Evolutionary conservation across 805 yeast genomes (phyloP).

Genomic region (Cyberlindnera petersonii): DNA sequence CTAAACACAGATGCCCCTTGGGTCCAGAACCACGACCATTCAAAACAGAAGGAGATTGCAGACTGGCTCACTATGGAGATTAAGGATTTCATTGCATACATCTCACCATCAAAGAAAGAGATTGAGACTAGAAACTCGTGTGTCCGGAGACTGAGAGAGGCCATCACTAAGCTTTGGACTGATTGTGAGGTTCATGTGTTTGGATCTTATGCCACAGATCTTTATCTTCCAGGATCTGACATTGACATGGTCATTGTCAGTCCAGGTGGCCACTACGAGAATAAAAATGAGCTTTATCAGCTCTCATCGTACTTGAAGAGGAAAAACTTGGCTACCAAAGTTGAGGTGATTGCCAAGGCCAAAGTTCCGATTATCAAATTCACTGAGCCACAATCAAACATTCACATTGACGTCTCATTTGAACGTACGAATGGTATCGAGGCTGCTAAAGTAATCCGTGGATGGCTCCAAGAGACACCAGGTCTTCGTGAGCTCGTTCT

Average conservation of each 20-base stretch:
- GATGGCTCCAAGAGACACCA: slow-evolving; percentile 70
- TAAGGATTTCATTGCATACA: slow-evolving; percentile 75
- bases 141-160: slow-evolving; percentile 53
- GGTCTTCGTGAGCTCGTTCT: slow-evolving; percentile 80
- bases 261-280: slow-evolving; percentile 50
- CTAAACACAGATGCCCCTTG: slow-evolving; percentile 51
- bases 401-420: slow-evolving; percentile 86
- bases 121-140: slow-evolving; percentile 62
- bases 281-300: slow-evolving; percentile 63
- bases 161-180: slow-evolving; percentile 62
- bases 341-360: slow-evolving; percentile 85
- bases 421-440: slow-evolving; percentile 78
- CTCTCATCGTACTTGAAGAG: slow-evolving; percentile 66
- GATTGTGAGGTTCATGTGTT: slow-evolving; percentile 79
- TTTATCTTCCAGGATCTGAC: slow-evolving; percentile 92
- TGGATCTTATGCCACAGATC: slow-evolving; percentile 92
- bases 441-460: slow-evolving; percentile 73
- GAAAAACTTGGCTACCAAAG: slow-evolving; percentile 57
- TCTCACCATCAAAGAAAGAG: slow-evolving; percentile 79
- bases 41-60: slow-evolving; percentile 69
- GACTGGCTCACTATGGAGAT: slow-evolving; percentile 88
- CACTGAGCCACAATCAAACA: slow-evolving; percentile 63
- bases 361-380: slow-evolving; percentile 93
- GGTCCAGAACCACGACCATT: slow-evolving; percentile 75
- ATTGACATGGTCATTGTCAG: slow-evolving; percentile 89